These are phyloP conservation scores for Sordariomycetes sp. DNA, from an alignment of 2,329 filamentous ascomycete species.

Conservation along the genomic window DNA sequence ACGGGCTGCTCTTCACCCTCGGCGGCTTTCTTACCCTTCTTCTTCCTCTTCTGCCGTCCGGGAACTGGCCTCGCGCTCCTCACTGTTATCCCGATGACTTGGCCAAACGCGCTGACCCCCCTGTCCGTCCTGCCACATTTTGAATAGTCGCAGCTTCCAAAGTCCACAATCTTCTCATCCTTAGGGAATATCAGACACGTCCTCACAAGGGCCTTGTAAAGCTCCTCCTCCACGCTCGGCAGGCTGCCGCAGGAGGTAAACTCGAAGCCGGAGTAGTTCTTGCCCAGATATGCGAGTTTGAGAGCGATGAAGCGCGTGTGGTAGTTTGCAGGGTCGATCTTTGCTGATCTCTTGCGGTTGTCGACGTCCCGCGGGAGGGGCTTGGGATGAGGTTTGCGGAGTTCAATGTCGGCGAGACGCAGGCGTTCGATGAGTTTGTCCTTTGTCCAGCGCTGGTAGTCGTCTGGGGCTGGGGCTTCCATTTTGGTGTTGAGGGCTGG, in stretches of 20 bases:
- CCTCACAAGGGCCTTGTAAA: conserved; percentile 86
- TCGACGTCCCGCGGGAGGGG: conserved; percentile 12
- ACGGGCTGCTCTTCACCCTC: conserved; percentile 8
- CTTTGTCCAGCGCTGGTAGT: conserved; percentile 48
- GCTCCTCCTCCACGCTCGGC: conserved; percentile 82
- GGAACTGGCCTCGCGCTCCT: conserved; percentile 65
- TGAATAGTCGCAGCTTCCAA: conserved; percentile 79
- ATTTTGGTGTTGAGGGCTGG: not conserved
- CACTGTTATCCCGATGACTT: conserved; percentile 79
- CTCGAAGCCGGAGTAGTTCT: conserved; percentile 88
- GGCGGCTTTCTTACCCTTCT: conserved; percentile 9
- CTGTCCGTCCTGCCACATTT: conserved; percentile 92
- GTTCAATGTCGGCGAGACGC: conserved; percentile 55
- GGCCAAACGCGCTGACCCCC: conserved; percentile 93
- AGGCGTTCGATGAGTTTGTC: conserved; percentile 61
- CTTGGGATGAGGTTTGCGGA: conserved; percentile 18
- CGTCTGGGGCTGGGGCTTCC: not conserved
- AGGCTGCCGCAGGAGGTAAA: conserved; percentile 64
- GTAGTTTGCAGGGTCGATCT: conserved; percentile 64
- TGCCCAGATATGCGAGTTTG: conserved; percentile 89
- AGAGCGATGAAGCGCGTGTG: conserved; percentile 77
- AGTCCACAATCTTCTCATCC: conserved; percentile 57
- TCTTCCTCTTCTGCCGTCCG: conserved; percentile 8
- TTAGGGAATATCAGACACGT: conserved; percentile 71
- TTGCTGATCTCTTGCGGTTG: conserved; percentile 32